These are phyloP conservation scores for Kwoniella dendrophila DNA, from an alignment of 768 basidiomycete genomes.

Conservation along the genomic window DNA sequence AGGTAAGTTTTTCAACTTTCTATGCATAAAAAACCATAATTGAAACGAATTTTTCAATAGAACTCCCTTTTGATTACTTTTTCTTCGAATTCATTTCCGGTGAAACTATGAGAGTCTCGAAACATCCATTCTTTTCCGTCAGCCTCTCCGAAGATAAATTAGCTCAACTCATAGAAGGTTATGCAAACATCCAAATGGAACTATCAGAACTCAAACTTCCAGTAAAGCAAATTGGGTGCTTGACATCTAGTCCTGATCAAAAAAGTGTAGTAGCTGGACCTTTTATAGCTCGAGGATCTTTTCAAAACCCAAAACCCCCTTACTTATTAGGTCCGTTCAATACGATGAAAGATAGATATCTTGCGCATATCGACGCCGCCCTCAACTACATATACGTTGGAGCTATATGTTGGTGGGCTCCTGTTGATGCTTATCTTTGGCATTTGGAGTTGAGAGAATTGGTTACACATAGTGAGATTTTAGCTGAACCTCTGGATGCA, in stretches of 20 bases:
- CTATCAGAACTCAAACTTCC: too few species aligned
- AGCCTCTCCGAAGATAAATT: not conserved
- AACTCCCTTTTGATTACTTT: slow-evolving; percentile 4
- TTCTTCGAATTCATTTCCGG: slow-evolving; percentile 7
- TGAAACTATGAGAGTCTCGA: not conserved
- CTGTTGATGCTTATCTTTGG: slow-evolving; percentile 12
- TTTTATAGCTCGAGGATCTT: not conserved
- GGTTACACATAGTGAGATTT: not conserved
- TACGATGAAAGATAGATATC: slow-evolving; percentile 16
- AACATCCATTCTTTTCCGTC: too few species aligned
- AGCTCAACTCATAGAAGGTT: too few species aligned
- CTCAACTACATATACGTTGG: slow-evolving; percentile 7
- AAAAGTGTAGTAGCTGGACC: slow-evolving; percentile 5
- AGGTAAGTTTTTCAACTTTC: not conserved
- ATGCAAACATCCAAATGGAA: too few species aligned
- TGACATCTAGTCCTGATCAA: not conserved
- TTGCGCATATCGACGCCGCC: slow-evolving; percentile 15
- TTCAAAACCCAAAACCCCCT: slow-evolving; percentile 8
- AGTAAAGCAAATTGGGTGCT: slow-evolving; percentile 4
- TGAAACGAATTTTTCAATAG: not conserved
- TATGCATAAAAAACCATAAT: not conserved
- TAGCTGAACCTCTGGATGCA: slow-evolving; percentile 20
- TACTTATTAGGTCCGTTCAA: slow-evolving; percentile 24
- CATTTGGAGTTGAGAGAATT: slow-evolving; percentile 17
- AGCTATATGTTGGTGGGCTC: not conserved